These are phyloP conservation scores for Aspergillus proliferans DNA, from an alignment of 2,329 filamentous ascomycete genomes.

Conservation along the genomic window DNA sequence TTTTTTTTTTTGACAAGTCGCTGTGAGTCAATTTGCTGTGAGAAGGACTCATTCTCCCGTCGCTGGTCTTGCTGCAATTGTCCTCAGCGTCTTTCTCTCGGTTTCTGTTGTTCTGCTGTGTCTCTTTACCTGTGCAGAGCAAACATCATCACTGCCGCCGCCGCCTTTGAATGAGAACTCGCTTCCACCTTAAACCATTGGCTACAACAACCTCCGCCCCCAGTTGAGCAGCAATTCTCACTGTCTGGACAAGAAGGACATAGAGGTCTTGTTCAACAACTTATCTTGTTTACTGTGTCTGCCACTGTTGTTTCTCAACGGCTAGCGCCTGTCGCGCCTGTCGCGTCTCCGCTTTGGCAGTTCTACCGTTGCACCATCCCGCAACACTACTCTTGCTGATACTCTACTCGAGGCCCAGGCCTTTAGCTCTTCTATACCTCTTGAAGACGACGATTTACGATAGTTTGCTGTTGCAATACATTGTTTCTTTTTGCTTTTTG, in stretches of 20 bases:
- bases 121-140: background rate
- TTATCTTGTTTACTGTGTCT: background rate
- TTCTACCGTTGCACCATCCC: constrained; percentile 3
- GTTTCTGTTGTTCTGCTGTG: background rate
- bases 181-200: constrained; percentile 1
- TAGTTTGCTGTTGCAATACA: constrained; percentile 1
- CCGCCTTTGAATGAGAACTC: background rate
- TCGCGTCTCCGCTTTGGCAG: constrained; percentile 9
- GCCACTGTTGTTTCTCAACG: constrained; percentile 1
- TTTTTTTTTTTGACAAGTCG: too few species aligned
- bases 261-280: background rate
- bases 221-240: background rate
- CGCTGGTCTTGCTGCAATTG: background rate
- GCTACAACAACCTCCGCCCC: background rate
- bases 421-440: background rate
- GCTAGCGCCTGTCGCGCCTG: constrained; percentile 9
- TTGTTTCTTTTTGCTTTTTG: constrained; percentile 5
- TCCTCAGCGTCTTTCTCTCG: background rate
- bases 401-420: background rate
- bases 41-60: too few species aligned
- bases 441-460: constrained; percentile 12
- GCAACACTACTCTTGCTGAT: constrained; percentile 1
- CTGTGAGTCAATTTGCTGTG: too few species aligned
- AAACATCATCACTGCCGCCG: background rate
- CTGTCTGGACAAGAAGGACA: background rate